Evolutionary conservation across 2,329 filamentous ascomycete genomes (phyloP).

Genomic region (Trichoderma sp.): DNA sequence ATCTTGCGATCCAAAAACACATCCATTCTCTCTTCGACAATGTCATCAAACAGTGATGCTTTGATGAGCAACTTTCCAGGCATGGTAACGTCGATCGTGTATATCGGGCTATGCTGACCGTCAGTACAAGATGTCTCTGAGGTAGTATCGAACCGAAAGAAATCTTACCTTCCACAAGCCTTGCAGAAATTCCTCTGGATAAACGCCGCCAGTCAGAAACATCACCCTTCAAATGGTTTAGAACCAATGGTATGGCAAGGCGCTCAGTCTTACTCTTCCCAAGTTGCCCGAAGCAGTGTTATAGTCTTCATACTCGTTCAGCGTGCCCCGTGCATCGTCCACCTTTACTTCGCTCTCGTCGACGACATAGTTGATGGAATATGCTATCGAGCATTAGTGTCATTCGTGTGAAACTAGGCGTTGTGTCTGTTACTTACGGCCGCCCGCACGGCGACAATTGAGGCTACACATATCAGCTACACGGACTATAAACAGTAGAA

Average conservation of each 20-base stretch:
- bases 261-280: background rate
- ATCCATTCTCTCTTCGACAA: background rate
- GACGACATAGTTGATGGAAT: background rate
- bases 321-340: background rate
- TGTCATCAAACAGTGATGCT: background rate
- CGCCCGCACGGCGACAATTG: background rate
- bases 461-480: background rate
- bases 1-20: background rate
- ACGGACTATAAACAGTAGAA: too few relatives aligned
- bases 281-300: background rate
- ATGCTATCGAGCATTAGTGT: background rate
- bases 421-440: background rate
- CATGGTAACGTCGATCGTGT: background rate
- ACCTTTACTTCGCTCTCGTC: background rate
- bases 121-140: background rate
- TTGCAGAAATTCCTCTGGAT: background rate
- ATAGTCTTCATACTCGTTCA: background rate
- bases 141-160: background rate
- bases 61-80: background rate
- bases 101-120: background rate
- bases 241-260: background rate
- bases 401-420: background rate
- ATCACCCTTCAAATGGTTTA: background rate
- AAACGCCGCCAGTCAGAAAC: background rate
- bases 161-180: background rate